Evolutionary conservation across 495 filamentous ascomycete genomes (phyloP), one percentile per base, ranked within the genome.

Genomic region (Lophiostoma macrostomum): DNA sequence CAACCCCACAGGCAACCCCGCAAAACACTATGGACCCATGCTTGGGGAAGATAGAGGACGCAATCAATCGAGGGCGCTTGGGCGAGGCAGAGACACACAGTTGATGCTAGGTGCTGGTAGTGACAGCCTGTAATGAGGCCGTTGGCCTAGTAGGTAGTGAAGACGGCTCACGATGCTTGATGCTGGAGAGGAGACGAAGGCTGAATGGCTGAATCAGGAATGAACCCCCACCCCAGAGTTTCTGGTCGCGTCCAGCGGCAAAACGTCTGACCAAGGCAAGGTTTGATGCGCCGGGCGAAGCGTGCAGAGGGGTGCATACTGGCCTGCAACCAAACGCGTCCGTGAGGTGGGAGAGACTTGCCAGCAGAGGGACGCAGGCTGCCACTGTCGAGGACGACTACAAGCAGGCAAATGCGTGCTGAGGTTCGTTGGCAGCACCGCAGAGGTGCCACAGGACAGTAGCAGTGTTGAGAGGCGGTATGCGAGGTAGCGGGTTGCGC

Each of bases 161-260:
- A 37, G 34, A 5, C 44, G 16, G 44, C 29, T 48, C n/a, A 16
- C 44, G 28, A 48, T 48, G 29, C 5, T 20, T 8, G 29, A 48
- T 11, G 27, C 4, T 24, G 29, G 13, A 34, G 5, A 19, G 2
- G 25, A 32, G 28, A 23, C 1, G 34, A 28, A 14, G 42, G 19
- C 48, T 38, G 8, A 3, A 2, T 13, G 19, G 20, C 29, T 5
- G 6, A 31, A 6, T 22, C 5, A 16, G 16, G 37, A 12, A 36
- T 4, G 20, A 37, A 51, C 56, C 56, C 56, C 56, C 56, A 60
- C 56, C 29, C 56, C 7, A 6, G 19, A 22, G 14, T 38, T 37
- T 46, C 47, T 49, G 53, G 48, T 54, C 56, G 56, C 56, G n/a
- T 48, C 32, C 8, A 39, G 56, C 56, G 56, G 56, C 55, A 58